Evolutionary conservation across 176 grass and related monocot genomes (phyloP), one percentile per base, ranked within the genome.

Genomic region (Dactylis glomerata): DNA sequence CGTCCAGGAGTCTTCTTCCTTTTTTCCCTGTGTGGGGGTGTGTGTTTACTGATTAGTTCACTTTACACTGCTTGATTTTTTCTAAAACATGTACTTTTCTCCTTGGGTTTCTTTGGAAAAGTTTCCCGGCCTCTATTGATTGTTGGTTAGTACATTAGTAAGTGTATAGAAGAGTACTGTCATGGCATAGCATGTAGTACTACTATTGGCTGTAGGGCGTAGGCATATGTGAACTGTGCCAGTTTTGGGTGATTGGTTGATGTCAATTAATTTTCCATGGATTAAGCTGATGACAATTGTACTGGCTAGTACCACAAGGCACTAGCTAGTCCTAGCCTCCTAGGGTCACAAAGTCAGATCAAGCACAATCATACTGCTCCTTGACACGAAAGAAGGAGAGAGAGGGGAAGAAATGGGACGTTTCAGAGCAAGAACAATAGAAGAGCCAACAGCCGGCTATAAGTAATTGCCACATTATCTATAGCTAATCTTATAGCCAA

Each of bases 261-360:
- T 64, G 75, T 4, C 50, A 34, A 84, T 80, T 83, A 51, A 75
- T 79, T 47, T 83, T 75, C 17, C 81, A n/a, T 78, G 44, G 75
- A 87, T 90, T 31, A 44, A 91, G 24, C 41, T 49, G 75, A 68
- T 80, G 85, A 87, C 68, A 84, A 80, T 84, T 44, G 81, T 84
- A 90, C 89, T 17, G 11, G n/a, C 68, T n/a, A n/a, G n/a, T 73
- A 28, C n/a, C n/a, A n/a, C n/a, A n/a, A n/a, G n/a, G 62, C 3
- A n/a, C 1, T 24, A 24, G 5, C 40, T 8, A n/a, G n/a, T n/a
- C n/a, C n/a, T n/a, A 31, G 4, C 5, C 1, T 6, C 51, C 20
- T 89, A 69, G 81, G 75, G 81, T 76, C 76, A 87, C 69, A 80
- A 79, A 7, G 85, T 84, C 89, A 84, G 85, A 69, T 84, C 85